Evolutionary conservation across 192 early-diverging fungal species (phyloP).

Genomic region (Linnemannia schmuckeri): DNA sequence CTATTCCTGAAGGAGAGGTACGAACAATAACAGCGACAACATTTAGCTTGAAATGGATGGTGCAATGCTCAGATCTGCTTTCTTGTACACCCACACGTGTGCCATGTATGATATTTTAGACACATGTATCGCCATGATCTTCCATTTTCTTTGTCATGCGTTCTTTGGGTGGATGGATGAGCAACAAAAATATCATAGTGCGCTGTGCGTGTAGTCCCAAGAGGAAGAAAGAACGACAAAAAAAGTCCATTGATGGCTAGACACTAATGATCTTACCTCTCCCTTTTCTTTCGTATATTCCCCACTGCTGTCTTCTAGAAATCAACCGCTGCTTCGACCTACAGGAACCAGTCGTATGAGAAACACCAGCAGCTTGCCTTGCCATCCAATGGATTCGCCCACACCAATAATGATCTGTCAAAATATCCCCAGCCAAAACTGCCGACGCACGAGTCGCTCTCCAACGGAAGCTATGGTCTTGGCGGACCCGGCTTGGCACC

Average conservation of each 20-base stretch:
- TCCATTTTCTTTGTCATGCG: neutral
- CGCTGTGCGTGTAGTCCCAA: neutral
- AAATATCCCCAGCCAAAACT: slow-evolving; percentile 6
- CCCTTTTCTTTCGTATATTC: neutral
- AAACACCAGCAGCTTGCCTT: neutral
- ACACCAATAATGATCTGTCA: slow-evolving; percentile 4
- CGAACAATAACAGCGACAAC: neutral
- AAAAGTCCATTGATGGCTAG: neutral
- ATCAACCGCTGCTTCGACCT: slow-evolving; percentile 1
- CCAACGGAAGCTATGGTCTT: neutral
- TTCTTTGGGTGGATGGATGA: neutral
- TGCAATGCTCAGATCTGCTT: neutral
- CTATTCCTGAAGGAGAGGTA: slow-evolving; percentile 50
- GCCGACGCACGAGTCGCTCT: neutral
- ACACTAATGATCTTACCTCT: neutral
- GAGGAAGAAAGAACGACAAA: neutral
- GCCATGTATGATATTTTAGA: neutral
- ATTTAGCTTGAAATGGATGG: neutral
- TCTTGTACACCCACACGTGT: neutral
- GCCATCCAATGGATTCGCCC: neutral
- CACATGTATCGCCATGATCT: neutral
- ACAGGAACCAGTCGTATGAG: slow-evolving; percentile 7
- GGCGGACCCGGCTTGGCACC: neutral
- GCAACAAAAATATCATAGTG: neutral
- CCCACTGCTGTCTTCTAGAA: neutral